Conservation (phyloP, 768 basidiomycete genomes). For the Termitomyces sp. region DNA sequence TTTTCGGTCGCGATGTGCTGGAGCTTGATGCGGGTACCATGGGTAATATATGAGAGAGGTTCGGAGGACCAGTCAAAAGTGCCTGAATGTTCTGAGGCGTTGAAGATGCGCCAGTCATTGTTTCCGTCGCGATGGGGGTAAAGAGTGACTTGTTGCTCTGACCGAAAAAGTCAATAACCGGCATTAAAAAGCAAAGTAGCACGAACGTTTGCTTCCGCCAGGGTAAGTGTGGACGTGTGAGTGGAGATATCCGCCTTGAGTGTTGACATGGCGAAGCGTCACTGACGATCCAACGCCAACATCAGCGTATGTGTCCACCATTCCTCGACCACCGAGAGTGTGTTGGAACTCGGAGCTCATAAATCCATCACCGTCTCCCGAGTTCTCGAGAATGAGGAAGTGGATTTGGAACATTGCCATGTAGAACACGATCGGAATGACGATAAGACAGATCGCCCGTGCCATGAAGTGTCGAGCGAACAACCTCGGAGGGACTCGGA, state of each 20-base stretch:
- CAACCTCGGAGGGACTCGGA: conserved; percentile 68
- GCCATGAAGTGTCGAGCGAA: conserved; percentile 88
- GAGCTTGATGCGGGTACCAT: conserved; percentile 73
- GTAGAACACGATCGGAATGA: conserved; percentile 83
- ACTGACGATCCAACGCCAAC: conserved; percentile 82
- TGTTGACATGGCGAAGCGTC: conserved; percentile 87
- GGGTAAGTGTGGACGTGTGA: conserved; percentile 92
- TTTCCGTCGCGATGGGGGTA: conserved; percentile 98
- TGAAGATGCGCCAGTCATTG: conserved; percentile 87
- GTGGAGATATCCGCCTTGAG: conserved; percentile 98
- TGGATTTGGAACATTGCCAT: conserved; percentile 97
- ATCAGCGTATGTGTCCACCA: conserved; percentile 94
- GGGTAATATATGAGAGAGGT: conserved; percentile 61
- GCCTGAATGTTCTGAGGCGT: conserved; percentile 54
- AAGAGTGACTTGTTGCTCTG: conserved; percentile 98
- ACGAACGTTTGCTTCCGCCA: conserved; percentile 78
- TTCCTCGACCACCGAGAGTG: conserved; percentile 82
- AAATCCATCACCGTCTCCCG: conserved; percentile 97
- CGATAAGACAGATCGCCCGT: conserved; percentile 85
- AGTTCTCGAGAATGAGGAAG: conserved; percentile 82
- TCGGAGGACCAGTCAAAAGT: conserved; percentile 41
- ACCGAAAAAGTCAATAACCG: neutral
- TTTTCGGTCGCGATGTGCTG: conserved; percentile 79
- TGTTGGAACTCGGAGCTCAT: conserved; percentile 99
- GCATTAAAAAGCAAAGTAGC: neutral